Base-by-base conservation (phyloP, 352 stramenopile genomes). In the Lagenidium giganteum region DNA sequence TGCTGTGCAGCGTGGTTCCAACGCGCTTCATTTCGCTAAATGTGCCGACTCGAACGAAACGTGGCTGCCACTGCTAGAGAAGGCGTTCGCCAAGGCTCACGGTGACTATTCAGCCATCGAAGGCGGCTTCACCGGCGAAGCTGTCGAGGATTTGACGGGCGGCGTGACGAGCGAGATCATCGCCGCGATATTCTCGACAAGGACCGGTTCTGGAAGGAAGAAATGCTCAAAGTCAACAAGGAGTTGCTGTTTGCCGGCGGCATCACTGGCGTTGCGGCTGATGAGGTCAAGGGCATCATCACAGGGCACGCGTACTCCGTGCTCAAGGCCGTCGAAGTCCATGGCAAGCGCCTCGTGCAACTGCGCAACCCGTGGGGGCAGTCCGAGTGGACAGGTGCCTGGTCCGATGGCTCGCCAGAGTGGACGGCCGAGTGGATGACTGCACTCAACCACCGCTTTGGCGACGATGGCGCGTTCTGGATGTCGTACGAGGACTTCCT, bases 11-110 rank as follows among this genome's bases (percentile, higher is more conserved):
- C 47, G 47, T 12, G 57, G 52, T 13, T 67, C 57, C 8, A 47
- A 55, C 25, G 57, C 57, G 21, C 52, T 67, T 8, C 54, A 62
- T 37, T 67, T 60, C 23, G 57, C 51, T 36, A 67, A 63, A 25
- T 67, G 50, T 18, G 52, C 51, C 26, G 58, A 54, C 28, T 67
- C 60, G n/a, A 63, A 75, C 38, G 76, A 90, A 51, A 57, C 87
- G 23, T 93, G 82, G 82, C 65, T 80, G n/a, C 61, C 73, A 33
- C 51, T 91, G 16, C 32, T 93, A 16, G 82, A 93, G 53, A 93
- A 93, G 47, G 78, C 78, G 21, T 89, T 85, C 47, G 75, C 82
- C 2, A 91, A 91, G 43, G 70, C 68, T 27, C 72, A 70, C 39
- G 79, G 82, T 16, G 67, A 62, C 42, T 93, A 93, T 64, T 51